Base-by-base conservation (phyloP, 176 grass and related monocot species). In the Eragrostis nindensis region DNA sequence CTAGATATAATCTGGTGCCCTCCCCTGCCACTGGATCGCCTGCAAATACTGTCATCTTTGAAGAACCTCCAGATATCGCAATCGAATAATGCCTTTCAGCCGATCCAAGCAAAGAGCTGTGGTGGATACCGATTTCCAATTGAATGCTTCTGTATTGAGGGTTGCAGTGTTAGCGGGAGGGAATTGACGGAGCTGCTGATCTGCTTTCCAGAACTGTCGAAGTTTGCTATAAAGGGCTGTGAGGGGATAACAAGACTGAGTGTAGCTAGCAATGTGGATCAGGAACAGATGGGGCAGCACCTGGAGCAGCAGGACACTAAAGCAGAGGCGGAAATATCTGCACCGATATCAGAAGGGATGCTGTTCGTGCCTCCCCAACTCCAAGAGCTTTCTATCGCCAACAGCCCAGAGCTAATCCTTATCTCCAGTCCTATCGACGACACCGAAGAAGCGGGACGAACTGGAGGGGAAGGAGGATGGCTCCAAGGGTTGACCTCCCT, bases 211-310 rank as follows among this genome's bases (percentile, higher is more conserved):
- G 67, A 40, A 1, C 84, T 80, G 5, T 15, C 25, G 0, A 0
- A 4, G 0, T 19, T 86, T 22, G 0, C 0, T 0, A 1, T 62
- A 2, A 0, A 0, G 0, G 0, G 2, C 1, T 80, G 76, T 39
- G 0, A 9, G 5, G 59, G 47, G 9, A 47, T 86, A 27, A 39
- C 18, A 11, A 17, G 0, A 8, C 4, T 74, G 6, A 40, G 14
- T 11, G 61, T 59, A 60, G 2, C 5, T 52, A 5, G 18, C 19
- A 63, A 48, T 12, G 5, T 17, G 13, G 41, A 45, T 7, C 0
- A 5, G 3, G 0, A 0, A 5, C n/a, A 17, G 70, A 11, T 5
- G 0, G 25, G 18, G 16, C 48, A 16, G 12, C 32, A 36, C 4
- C 32, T 36, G 32, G 11, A 50, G 3, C n/a, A 50, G 46, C 46